A percentile compares a stretch with the other conserved stretches of the same genome.
Evolutionary conservation across 225 moss, liverwort and hornwort genomes (phyloP).

Genomic region (Anthoceros angustus): DNA sequence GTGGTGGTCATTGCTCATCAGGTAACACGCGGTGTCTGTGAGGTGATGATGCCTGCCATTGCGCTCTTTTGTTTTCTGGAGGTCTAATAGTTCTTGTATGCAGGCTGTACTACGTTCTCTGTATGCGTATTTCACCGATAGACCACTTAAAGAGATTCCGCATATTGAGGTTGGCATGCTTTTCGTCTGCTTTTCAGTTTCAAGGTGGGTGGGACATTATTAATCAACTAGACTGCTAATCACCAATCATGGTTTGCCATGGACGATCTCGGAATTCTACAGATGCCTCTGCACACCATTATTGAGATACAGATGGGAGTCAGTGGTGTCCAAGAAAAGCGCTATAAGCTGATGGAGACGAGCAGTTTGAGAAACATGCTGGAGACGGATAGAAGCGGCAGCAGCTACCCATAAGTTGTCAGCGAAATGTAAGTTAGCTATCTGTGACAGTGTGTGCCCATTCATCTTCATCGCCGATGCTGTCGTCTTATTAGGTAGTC

Average conservation of each 20-base stretch:
- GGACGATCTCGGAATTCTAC: background rate
- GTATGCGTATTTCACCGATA: slow-evolving; percentile 87
- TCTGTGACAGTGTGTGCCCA: too few species aligned
- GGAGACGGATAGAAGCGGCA: background rate
- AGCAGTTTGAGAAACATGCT: slow-evolving; percentile 1
- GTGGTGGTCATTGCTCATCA: slow-evolving; percentile 98
- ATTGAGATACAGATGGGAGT: slow-evolving; percentile 98
- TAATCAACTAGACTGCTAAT: too few species aligned
- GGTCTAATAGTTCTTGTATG: background rate
- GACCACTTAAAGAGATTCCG: slow-evolving; percentile 81
- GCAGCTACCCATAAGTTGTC: background rate
- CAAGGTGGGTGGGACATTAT: background rate
- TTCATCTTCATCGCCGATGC: too few species aligned
- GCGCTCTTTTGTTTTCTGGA: slow-evolving; percentile 1
- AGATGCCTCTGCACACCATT: slow-evolving; percentile 94
- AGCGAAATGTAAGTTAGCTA: background rate
- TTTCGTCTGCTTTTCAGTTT: background rate
- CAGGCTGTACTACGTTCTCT: slow-evolving; percentile 91
- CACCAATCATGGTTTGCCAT: background rate
- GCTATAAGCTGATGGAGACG: slow-evolving; percentile 87
- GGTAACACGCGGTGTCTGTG: slow-evolving; percentile 21
- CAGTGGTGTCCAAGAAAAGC: slow-evolving; percentile 84
- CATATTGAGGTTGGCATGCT: slow-evolving; percentile 56
- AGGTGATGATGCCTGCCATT: background rate
- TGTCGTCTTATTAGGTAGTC: too few species aligned